Conservation (phyloP, 768 basidiomycete species). For the Panaeolus papilionaceus region DNA sequence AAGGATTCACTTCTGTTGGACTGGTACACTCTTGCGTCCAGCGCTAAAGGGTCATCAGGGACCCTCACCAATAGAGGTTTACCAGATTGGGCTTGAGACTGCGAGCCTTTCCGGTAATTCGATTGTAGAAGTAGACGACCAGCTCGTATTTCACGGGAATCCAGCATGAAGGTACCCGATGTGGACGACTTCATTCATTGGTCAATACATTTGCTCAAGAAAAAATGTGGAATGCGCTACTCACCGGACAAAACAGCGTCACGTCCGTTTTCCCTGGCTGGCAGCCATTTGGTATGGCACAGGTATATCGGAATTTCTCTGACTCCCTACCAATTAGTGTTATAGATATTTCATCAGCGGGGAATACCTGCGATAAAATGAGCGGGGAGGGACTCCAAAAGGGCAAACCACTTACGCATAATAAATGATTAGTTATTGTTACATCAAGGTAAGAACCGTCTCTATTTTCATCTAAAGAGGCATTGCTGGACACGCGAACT, state of each 20-base stretch:
- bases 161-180: slow-evolving; percentile 71
- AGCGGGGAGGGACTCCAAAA: slow-evolving; percentile 6
- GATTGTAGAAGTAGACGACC: slow-evolving; percentile 73
- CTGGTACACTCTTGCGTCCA: slow-evolving; percentile 69
- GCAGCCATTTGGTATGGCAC: slow-evolving; percentile 46
- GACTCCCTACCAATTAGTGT: slow-evolving; percentile 67
- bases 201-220: slow-evolving; percentile 11
- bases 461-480: slow-evolving; percentile 57
- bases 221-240: slow-evolving; percentile 30
- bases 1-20: slow-evolving; percentile 51
- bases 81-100: slow-evolving; percentile 28
- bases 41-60: slow-evolving; percentile 62
- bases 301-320: slow-evolving; percentile 62
- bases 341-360: slow-evolving; percentile 66
- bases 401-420: slow-evolving; percentile 64
- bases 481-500: slow-evolving; percentile 52
- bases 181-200: slow-evolving; percentile 61
- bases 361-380: slow-evolving; percentile 53
- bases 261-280: slow-evolving; percentile 63
- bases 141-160: slow-evolving; percentile 70
- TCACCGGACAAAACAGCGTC: slow-evolving; percentile 75
- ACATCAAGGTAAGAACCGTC: slow-evolving; percentile 73
- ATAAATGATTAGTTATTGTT: slow-evolving; percentile 67
- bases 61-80: slow-evolving; percentile 58
- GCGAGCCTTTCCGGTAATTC: slow-evolving; percentile 50